Conservation (phyloP, 148 eudicot genomes). For the Amaranthus cruentus region DNA sequence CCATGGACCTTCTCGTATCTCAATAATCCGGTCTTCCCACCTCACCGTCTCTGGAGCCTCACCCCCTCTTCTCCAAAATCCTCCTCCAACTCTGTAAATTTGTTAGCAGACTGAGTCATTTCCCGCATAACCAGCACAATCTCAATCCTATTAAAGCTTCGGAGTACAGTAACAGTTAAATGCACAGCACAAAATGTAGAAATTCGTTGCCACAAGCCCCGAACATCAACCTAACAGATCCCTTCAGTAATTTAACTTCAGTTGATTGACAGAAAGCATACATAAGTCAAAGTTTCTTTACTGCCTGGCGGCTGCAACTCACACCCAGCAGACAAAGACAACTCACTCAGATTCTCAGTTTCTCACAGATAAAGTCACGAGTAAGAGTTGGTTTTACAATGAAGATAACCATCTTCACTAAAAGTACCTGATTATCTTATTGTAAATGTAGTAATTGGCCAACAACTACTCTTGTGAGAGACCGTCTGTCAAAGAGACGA, state of each 20-base stretch:
- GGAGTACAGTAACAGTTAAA: neutral
- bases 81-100: conserved; percentile 60
- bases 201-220: too few species aligned
- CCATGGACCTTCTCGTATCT: conserved; percentile 93
- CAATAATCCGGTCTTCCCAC: conserved; percentile 77
- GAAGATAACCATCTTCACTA: too few species aligned
- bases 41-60: conserved; percentile 66
- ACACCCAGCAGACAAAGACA: too few species aligned
- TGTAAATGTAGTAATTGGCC: too few species aligned
- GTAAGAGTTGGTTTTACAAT: too few species aligned
- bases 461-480: too few species aligned
- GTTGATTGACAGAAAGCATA: neutral
- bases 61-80: conserved; percentile 96
- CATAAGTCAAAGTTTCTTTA: neutral
- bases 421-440: too few species aligned
- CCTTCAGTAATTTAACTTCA: neutral
- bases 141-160: neutral
- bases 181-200: neutral
- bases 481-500: too few species aligned
- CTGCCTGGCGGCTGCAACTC: neutral
- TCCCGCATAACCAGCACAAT: neutral
- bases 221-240: neutral
- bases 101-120: neutral
- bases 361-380: too few species aligned
- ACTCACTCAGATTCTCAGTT: too few species aligned